Evolutionary conservation across 2,329 filamentous ascomycete genomes (phyloP).

Genomic region (Pleurostoma richardsiae): DNA sequence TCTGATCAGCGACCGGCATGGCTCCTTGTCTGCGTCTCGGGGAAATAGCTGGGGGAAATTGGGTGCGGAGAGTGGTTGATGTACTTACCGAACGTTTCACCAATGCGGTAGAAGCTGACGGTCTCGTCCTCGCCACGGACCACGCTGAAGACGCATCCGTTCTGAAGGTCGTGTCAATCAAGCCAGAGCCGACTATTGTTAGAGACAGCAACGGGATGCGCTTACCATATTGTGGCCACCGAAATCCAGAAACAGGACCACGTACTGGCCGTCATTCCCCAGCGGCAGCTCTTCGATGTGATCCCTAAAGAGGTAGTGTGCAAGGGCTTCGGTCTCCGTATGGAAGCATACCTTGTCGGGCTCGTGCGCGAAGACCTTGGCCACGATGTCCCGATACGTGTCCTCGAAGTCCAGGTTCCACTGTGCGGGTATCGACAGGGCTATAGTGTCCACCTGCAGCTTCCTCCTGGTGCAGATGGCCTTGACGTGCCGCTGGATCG

Average conservation of each 20-base stretch:
- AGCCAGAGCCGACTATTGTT: neutral
- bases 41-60: too few species aligned
- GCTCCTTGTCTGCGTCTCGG: neutral
- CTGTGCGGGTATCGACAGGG: conserved; percentile 9
- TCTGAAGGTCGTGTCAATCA: neutral
- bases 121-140: neutral
- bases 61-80: too few species aligned
- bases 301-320: conserved; percentile 2
- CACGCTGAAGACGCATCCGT: conserved; percentile 5
- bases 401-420: conserved; percentile 10
- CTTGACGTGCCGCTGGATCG: conserved; percentile 1
- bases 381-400: conserved; percentile 4
- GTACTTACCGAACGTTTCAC: conserved; percentile 2
- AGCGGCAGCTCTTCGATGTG: neutral
- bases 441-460: conserved; percentile 5
- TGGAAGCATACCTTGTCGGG: conserved; percentile 1
- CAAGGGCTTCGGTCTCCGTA: conserved; percentile 3
- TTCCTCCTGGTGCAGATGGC: conserved; percentile 1
- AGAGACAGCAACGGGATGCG: neutral
- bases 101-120: neutral
- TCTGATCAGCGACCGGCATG: neutral
- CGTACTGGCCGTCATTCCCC: neutral
- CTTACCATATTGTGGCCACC: conserved; percentile 8
- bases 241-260: conserved; percentile 7
- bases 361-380: neutral